Conservation (phyloP, 1,139 yeast genomes). For the Hansenula sp. region DNA sequence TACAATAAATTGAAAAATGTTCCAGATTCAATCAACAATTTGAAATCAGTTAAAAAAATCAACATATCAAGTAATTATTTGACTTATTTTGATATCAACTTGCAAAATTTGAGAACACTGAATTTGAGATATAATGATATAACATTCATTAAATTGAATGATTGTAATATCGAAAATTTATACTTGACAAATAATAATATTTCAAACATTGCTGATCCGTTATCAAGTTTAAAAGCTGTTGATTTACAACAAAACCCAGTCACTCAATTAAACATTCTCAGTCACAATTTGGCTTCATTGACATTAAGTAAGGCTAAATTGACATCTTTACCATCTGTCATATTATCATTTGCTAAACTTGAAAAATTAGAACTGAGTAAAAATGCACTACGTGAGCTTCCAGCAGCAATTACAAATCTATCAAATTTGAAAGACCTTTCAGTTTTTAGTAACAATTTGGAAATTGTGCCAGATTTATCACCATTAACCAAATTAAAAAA, state of each 20-base stretch:
- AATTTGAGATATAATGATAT: constrained; percentile 77
- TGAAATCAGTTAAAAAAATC: constrained; percentile 59
- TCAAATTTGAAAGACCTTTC: constrained; percentile 61
- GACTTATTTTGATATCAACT: constrained; percentile 36
- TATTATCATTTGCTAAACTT: constrained; percentile 59
- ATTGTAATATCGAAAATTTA: constrained; percentile 63
- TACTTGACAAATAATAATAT: constrained; percentile 77
- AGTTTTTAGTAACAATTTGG: constrained; percentile 70
- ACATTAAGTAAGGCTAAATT: constrained; percentile 81
- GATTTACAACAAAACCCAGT: constrained; percentile 75
- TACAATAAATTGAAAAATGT: constrained; percentile 65
- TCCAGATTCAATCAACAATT: constrained; percentile 58
- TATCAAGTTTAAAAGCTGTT: constrained; percentile 51
- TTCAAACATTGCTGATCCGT: constrained; percentile 60
- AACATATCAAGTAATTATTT: constrained; percentile 74
- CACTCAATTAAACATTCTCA: constrained; percentile 54
- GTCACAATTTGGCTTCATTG: constrained; percentile 60
- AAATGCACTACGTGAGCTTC: constrained; percentile 77
- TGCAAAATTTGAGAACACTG: constrained; percentile 60
- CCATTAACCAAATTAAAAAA: constrained; percentile 54
- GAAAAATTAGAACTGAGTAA: constrained; percentile 77
- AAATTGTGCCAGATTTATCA: constrained; percentile 68
- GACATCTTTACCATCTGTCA: constrained; percentile 63
- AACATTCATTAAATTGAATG: constrained; percentile 55
- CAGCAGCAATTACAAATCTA: constrained; percentile 58